A percentile compares a stretch with the other conserved stretches of the same genome.
phyloP scores from a whole-genome alignment of 352 stramenopile genomes.

The Lagenidium giganteum region DNA sequence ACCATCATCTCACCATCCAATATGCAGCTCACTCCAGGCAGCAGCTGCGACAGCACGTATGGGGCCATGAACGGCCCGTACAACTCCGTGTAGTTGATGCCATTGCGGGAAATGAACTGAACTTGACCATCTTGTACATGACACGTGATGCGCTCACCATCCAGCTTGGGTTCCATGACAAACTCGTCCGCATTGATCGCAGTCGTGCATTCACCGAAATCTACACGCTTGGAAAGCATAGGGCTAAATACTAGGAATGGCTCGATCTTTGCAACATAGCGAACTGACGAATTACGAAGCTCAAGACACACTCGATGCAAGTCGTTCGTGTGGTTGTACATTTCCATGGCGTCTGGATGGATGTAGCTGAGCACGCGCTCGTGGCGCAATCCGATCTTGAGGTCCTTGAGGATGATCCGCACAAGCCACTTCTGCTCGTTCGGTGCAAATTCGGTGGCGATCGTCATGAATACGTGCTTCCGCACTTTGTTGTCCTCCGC shows the following conservation, averaged over 20 bases:
- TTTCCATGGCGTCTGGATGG: slow-evolving; percentile 75
- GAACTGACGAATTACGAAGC: slow-evolving; percentile 70
- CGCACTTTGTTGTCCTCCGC: slow-evolving; percentile 34
- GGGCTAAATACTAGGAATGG: slow-evolving; percentile 84
- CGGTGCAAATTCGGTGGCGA: slow-evolving; percentile 70
- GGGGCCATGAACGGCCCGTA: slow-evolving; percentile 60
- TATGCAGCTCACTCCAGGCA: slow-evolving; percentile 58
- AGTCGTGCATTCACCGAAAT: slow-evolving; percentile 78
- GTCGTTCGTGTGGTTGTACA: slow-evolving; percentile 88
- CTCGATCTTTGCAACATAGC: slow-evolving; percentile 74
- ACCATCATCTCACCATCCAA: slow-evolving; percentile 88
- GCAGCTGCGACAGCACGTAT: slow-evolving; percentile 57
- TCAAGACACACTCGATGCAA: slow-evolving; percentile 69
- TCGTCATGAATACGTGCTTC: slow-evolving; percentile 62
- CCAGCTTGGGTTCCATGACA: slow-evolving; percentile 82
- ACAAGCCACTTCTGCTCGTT: slow-evolving; percentile 83
- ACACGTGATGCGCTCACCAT: slow-evolving; percentile 81
- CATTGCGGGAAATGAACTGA: slow-evolving; percentile 84
- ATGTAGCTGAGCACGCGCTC: slow-evolving; percentile 78
- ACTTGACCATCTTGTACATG: slow-evolving; percentile 54
- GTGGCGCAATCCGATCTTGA: slow-evolving; percentile 81
- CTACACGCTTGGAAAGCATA: slow-evolving; percentile 82
- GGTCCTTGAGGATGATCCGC: slow-evolving; percentile 78
- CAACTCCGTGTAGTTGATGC: slow-evolving; percentile 74
- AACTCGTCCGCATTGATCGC: slow-evolving; percentile 67